Evolutionary conservation across 2,329 filamentous ascomycete genomes (phyloP), one percentile per base, ranked within the genome.

Genomic region (Verticillium dahliae): DNA sequence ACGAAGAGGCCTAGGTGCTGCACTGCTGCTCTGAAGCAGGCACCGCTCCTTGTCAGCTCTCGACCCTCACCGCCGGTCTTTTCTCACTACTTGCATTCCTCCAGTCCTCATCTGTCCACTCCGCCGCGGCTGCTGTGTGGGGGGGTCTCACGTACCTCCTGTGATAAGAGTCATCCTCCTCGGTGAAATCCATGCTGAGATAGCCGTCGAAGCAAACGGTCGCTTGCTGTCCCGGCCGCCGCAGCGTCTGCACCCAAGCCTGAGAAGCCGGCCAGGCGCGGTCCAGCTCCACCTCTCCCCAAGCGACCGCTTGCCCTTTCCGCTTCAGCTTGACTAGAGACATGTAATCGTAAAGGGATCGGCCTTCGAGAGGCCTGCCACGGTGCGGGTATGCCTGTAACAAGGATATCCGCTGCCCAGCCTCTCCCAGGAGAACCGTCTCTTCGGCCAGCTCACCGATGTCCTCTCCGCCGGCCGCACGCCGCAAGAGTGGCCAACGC

Each of bases 1-100:
- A 64, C 61, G 14, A 64, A 64, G 6, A 62, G 3, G 2, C 45
- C 60, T 11, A 65, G 63, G 45, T 65, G 55, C 55, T 62, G 57
- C 7, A 65, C 60, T 1, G 14, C 59, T 34, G 34, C 22, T 38
- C 56, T 41, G 15, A 41, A 4, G 14, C 38, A 6, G 9, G 38
- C 11, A 4, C 9, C 9, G 38, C 15, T 41, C 5, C 5, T 37
- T 37, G 10, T 5, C 34, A 37, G 34, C 5, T 5, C 34, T 37
- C 34, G 5, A 10, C n/a, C n/a, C n/a, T n/a, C n/a, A n/a, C n/a
- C n/a, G n/a, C n/a, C n/a, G n/a, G n/a, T n/a, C n/a, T n/a, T n/a
- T n/a, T n/a, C n/a, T n/a, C n/a, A n/a, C n/a, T n/a, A n/a, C n/a
- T n/a, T n/a, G n/a, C n/a, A n/a, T n/a, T n/a, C n/a, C n/a, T n/a